These are phyloP conservation scores for Zygotorulaspora mrakii DNA, from an alignment of 1,139 yeast genomes.

Conservation along the genomic window DNA sequence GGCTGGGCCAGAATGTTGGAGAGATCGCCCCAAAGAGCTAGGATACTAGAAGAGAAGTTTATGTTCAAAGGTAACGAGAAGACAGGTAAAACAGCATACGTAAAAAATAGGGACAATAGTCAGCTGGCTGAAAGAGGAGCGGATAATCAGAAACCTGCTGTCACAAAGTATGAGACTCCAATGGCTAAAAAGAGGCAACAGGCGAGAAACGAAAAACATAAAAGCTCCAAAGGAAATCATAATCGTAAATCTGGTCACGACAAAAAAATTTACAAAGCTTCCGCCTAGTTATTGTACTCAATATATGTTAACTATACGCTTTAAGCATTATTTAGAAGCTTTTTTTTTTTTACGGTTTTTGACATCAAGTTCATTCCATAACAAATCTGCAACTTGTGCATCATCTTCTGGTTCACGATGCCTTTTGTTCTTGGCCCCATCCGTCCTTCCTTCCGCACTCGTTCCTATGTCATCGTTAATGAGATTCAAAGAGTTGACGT, in stretches of 20 bases:
- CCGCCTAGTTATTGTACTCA: constrained; percentile 9
- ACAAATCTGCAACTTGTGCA: constrained; percentile 20
- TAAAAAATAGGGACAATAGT: constrained; percentile 24
- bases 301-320: too few relatives aligned
- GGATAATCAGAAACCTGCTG: constrained; percentile 4
- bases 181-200: constrained; percentile 36
- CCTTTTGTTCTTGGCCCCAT: constrained; percentile 17
- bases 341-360: constrained; percentile 8
- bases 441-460: constrained; percentile 14
- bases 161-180: constrained; percentile 10
- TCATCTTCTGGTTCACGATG: constrained; percentile 16
- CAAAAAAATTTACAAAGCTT: constrained; percentile 45
- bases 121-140: constrained; percentile 5
- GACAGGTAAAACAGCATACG: constrained; percentile 31
- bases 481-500: constrained; percentile 56
- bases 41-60: constrained; percentile 58
- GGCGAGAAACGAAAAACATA: constrained; percentile 52
- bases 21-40: constrained; percentile 58
- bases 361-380: constrained; percentile 25
- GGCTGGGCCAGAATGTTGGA: constrained; percentile 84
- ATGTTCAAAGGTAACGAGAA: constrained; percentile 44
- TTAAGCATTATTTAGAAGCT: too few relatives aligned
- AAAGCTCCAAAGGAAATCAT: constrained; percentile 58
- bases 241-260: constrained; percentile 60
- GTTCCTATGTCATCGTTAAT: constrained; percentile 30